Evolutionary conservation across 306 rosid species (phyloP).

Genomic region (Dryas drummondii): DNA sequence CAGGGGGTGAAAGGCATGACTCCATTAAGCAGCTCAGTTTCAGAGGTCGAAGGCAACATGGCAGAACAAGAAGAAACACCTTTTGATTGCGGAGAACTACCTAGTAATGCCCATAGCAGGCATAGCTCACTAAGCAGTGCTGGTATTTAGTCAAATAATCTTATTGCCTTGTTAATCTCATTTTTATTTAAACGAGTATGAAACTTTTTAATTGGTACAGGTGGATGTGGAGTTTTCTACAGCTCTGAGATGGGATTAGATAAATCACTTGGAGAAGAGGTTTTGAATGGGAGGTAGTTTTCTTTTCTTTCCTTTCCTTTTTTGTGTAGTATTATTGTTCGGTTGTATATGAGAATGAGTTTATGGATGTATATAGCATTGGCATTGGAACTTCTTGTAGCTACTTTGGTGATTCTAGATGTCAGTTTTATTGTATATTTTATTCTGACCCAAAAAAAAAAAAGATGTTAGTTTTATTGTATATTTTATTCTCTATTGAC

Average conservation of each 20-base stretch:
- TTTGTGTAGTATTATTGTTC: neutral
- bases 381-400: neutral
- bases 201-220: conserved; percentile 34
- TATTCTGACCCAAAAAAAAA: neutral
- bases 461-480: neutral
- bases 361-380: neutral
- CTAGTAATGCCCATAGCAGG: conserved; percentile 51
- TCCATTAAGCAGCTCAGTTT: conserved; percentile 31
- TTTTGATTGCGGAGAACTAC: conserved; percentile 43
- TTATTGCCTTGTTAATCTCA: conserved; percentile 6
- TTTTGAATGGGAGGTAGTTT: conserved; percentile 56
- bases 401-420: no score
- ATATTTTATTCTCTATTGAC: conserved; percentile 27
- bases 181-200: conserved; percentile 17
- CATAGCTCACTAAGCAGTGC: conserved; percentile 66
- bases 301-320: neutral
- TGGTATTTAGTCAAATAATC: conserved; percentile 35
- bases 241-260: conserved; percentile 53
- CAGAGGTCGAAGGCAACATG: conserved; percentile 41
- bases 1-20: conserved; percentile 39
- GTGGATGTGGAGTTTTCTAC: conserved; percentile 53
- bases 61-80: conserved; percentile 46
- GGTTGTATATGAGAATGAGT: neutral
- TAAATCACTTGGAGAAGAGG: conserved; percentile 49
- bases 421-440: conserved; percentile 5